These are phyloP conservation scores for Cytospora schulzeri DNA, from an alignment of 2,329 filamentous ascomycete species.

Conservation along the genomic window DNA sequence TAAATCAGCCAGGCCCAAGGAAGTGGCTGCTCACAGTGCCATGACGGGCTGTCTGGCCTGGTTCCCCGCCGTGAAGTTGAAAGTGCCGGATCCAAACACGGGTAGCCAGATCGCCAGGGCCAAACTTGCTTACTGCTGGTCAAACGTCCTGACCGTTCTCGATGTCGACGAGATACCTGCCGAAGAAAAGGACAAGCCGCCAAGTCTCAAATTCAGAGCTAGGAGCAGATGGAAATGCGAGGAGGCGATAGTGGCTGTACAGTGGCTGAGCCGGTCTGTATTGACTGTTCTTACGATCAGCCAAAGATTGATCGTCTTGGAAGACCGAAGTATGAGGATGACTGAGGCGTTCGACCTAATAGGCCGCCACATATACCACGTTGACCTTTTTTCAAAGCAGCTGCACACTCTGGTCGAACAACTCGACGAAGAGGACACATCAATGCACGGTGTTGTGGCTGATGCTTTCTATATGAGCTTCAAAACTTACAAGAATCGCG, in stretches of 20 bases:
- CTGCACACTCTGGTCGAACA: slow-evolving; percentile 84
- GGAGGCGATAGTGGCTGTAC: slow-evolving; percentile 92
- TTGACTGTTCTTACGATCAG: slow-evolving; percentile 91
- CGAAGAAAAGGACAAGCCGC: slow-evolving; percentile 74
- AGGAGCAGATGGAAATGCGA: slow-evolving; percentile 91
- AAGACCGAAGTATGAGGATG: slow-evolving; percentile 85
- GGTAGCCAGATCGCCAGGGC: slow-evolving; percentile 73
- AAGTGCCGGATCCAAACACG: slow-evolving; percentile 68
- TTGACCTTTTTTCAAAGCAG: slow-evolving; percentile 86
- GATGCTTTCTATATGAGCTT: slow-evolving; percentile 99
- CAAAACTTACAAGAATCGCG: slow-evolving; percentile 87
- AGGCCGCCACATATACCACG: slow-evolving; percentile 89
- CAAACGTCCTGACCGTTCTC: slow-evolving; percentile 90
- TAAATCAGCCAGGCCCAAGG: slow-evolving; percentile 88
- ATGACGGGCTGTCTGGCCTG: slow-evolving; percentile 94
- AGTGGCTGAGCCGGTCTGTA: slow-evolving; percentile 95
- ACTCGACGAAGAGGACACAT: slow-evolving; percentile 80
- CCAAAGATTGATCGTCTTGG: slow-evolving; percentile 87
- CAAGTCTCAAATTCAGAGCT: slow-evolving; percentile 76
- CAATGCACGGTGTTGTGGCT: slow-evolving; percentile 93
- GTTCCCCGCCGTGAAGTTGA: slow-evolving; percentile 95
- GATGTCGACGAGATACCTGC: slow-evolving; percentile 76
- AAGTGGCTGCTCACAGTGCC: slow-evolving; percentile 84
- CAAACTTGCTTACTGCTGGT: slow-evolving; percentile 98
- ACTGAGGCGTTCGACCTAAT: slow-evolving; percentile 94